Evolutionary conservation across 2,329 filamentous ascomycete species (phyloP).

Genomic region (Pezicula rhizophila): DNA sequence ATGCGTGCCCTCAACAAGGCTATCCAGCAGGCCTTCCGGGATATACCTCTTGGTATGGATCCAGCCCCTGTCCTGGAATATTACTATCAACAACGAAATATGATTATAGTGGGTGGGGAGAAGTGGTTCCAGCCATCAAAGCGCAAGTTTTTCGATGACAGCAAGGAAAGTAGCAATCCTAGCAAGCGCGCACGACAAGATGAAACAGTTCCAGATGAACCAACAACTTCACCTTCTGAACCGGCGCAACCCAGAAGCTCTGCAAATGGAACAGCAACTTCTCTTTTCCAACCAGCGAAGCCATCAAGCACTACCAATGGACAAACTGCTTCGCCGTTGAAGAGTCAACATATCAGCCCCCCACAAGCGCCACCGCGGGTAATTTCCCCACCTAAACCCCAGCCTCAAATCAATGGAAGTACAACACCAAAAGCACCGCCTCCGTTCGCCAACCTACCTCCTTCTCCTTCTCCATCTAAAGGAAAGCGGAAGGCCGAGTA

Average conservation of each 20-base stretch:
- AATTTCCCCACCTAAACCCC: slow-evolving; percentile 3
- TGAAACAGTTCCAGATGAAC: not conserved
- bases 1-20: slow-evolving; percentile 23
- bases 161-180: slow-evolving; percentile 16
- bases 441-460: slow-evolving; percentile 1
- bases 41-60: slow-evolving; percentile 5
- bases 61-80: slow-evolving; percentile 5
- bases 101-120: slow-evolving; percentile 7
- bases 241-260: no score
- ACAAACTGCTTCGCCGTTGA: no score
- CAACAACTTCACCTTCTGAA: no score
- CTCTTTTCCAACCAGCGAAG: no score
- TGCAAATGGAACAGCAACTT: no score
- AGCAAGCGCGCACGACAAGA: slow-evolving; percentile 16
- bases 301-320: no score
- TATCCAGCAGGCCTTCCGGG: slow-evolving; percentile 17
- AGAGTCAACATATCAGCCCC: not conserved
- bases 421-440: slow-evolving; percentile 3
- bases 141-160: slow-evolving; percentile 14
- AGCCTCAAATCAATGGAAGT: slow-evolving; percentile 1
- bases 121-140: slow-evolving; percentile 11
- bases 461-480: not conserved
- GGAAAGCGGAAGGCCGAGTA: slow-evolving; percentile 26
- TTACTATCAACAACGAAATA: slow-evolving; percentile 11
- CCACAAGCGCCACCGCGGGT: not conserved